Base-by-base conservation (phyloP, 2,329 filamentous ascomycete species). In the Acrodontium crateriforme region DNA sequence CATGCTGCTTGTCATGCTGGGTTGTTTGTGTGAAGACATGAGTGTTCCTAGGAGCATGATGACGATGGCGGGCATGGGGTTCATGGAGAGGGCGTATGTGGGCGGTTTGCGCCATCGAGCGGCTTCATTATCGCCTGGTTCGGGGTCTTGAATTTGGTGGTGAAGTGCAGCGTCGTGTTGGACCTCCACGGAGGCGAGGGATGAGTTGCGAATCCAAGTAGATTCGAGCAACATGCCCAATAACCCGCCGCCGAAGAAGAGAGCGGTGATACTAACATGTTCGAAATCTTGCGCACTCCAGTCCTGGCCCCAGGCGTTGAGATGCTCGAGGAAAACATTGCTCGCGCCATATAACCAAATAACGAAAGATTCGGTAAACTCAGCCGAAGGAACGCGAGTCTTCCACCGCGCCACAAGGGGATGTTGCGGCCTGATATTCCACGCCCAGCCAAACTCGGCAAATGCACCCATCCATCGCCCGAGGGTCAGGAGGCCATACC, bases 21-120 rank as follows among this genome's bases (percentile, higher is more conserved):
- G 53, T 52, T 93, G 85, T 34, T 87, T 81, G 54, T 95, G 87
- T 15, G 80, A 83, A 47, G 78, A 78, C 87, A 95, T 95, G 80
- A 93, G 89, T 50, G 85, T 71, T 18, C 89, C 89, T 2, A 94
- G 64, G 1, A 94, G 63, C 32, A 94, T 63, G 40, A 95, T 87
- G 26, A 93, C 71, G 3, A 95, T 63, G 1, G 76, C 81, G 0
- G 87, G 89, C 42, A 95, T 71, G 1, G 85, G 87, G 52, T 95
- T 94, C 50, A 89, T 65, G 1, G 85, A 81, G 39, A 84, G 70
- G 9, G 62, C 58, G 52, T 91, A 85, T 6, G 72, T 70, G 30
- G 63, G 65, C 1, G 82, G 83, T 11, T 65, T 51, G 28, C 65
- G 56, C 51, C 71, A 70, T 11, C 57, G 47, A 6, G 24, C 24